Conservation (phyloP, 2,329 filamentous ascomycete genomes). For the Colletotrichum cordylinicola region DNA sequence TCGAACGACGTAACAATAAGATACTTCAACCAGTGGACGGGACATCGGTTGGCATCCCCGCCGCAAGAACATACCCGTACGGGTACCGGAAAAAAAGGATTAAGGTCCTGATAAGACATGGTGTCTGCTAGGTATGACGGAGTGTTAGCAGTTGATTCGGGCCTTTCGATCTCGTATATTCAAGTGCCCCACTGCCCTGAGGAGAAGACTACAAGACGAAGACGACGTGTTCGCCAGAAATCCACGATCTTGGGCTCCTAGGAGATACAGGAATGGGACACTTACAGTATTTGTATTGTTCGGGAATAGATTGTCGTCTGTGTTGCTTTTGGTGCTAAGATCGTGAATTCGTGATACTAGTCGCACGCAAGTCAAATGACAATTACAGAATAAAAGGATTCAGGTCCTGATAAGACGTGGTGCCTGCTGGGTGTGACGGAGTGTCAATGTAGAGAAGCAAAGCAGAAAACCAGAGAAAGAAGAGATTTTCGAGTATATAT, state of each 20-base stretch:
- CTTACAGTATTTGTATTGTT: not conserved
- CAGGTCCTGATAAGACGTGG: too few relatives aligned
- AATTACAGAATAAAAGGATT: too few relatives aligned
- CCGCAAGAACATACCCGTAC: not conserved
- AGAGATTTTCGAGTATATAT: rapidly evolving
- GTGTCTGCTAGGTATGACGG: not conserved
- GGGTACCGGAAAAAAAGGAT: not conserved
- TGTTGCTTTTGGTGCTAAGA: not conserved
- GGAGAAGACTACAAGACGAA: not conserved
- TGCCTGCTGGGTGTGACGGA: too few relatives aligned
- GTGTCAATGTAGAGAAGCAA: too few relatives aligned
- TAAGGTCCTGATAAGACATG: not conserved
- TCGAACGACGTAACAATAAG: rapidly evolving
- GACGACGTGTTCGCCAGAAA: not conserved
- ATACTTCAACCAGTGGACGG: not conserved
- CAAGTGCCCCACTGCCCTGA: not conserved
- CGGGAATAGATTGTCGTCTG: rapidly evolving
- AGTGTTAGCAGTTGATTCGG: not conserved
- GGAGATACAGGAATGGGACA: not conserved
- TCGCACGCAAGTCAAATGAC: not conserved
- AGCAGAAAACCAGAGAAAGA: not conserved
- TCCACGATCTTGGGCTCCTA: not conserved
- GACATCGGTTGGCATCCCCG: not conserved
- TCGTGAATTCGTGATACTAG: rapidly evolving
- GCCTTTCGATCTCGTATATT: not conserved